phyloP scores from a whole-genome alignment of 75 land plant species.

The Pinus taeda region DNA sequence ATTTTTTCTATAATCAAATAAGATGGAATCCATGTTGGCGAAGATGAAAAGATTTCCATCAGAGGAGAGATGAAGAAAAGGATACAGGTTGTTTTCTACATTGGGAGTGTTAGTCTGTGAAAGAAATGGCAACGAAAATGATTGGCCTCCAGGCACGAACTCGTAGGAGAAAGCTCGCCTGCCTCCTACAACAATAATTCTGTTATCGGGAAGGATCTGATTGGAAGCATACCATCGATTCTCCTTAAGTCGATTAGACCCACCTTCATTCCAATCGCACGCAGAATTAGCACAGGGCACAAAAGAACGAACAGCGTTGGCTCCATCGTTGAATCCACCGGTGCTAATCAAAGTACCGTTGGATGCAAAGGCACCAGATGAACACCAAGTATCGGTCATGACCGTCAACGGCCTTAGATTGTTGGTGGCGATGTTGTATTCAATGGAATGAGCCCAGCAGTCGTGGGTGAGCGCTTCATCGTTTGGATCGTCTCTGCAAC shows the following conservation, averaged over 20 bases:
- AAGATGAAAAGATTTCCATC: constrained; percentile 56
- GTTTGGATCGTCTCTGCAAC: constrained; percentile 25
- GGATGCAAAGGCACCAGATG: constrained; percentile 33
- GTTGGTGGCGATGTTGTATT: constrained; percentile 20
- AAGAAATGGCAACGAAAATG: constrained; percentile 31
- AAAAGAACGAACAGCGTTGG: constrained; percentile 20
- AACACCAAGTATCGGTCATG: constrained; percentile 15
- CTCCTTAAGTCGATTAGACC: constrained; percentile 10
- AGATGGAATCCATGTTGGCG: constrained; percentile 56
- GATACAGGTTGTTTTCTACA: constrained; percentile 42
- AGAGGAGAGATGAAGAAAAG: constrained; percentile 35
- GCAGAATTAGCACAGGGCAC: constrained; percentile 12
- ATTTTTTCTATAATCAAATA: constrained; percentile 40
- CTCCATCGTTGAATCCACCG: constrained; percentile 41
- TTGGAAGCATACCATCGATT: constrained; percentile 45
- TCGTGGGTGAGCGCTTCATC: constrained; percentile 31
- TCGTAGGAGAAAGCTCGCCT: constrained; percentile 25
- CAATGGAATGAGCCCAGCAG: constrained; percentile 57
- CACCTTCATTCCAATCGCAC: constrained; percentile 41
- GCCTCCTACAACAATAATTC: constrained; percentile 40
- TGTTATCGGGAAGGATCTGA: constrained; percentile 39
- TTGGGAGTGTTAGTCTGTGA: neutral
- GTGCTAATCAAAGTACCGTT: constrained; percentile 38
- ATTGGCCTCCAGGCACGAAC: neutral
- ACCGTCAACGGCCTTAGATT: neutral